Conservation (phyloP, 257 asterid species). For the Eucommia ulmoides region DNA sequence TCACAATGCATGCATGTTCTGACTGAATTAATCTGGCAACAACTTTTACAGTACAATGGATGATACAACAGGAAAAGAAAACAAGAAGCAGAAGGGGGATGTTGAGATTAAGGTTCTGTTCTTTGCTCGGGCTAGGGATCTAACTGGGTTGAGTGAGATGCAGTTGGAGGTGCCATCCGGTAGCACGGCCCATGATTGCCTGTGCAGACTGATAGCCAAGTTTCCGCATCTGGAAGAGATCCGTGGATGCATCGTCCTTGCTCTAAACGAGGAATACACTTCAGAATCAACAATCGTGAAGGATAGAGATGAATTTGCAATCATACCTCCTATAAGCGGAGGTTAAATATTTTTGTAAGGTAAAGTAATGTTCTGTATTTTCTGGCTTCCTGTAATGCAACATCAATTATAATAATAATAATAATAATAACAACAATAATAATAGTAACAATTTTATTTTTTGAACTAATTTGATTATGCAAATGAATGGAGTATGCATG, state of each 20-base stretch:
- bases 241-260: constrained; percentile 73
- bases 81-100: no score
- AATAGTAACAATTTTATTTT: no score
- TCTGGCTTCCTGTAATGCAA: no score
- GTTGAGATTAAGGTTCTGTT: constrained; percentile 60
- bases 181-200: constrained; percentile 59
- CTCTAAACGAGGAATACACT: constrained; percentile 70
- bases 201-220: constrained; percentile 40
- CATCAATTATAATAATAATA: no score
- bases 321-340: constrained; percentile 95
- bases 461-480: no score
- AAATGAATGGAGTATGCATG: no score
- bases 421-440: no score
- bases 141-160: constrained; percentile 57
- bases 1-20: no score
- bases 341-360: constrained; percentile 42
- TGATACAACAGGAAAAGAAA: no score
- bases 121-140: constrained; percentile 81
- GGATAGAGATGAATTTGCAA: constrained; percentile 79
- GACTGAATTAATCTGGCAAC: no score
- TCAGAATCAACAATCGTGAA: constrained; percentile 47
- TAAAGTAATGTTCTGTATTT: no score
- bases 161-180: constrained; percentile 51
- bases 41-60: no score
- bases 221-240: constrained; percentile 79